Conservation (phyloP, 179 eudicot species). For the Vitellaria paradoxa region DNA sequence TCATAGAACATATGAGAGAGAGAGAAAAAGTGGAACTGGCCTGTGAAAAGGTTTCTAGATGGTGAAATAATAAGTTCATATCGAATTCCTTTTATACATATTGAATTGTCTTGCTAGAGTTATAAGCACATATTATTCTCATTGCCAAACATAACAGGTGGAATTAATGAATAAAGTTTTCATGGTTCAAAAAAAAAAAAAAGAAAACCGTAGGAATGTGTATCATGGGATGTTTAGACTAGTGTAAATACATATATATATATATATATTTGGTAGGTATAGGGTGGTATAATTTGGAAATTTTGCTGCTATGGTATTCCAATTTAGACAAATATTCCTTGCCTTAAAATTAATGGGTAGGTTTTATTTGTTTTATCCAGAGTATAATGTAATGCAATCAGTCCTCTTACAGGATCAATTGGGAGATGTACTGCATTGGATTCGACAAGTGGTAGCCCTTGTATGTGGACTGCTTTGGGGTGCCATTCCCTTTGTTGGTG, state of each 20-base stretch:
- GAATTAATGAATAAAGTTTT: neutral
- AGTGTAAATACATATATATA: too few relatives aligned
- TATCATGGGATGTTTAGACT: neutral
- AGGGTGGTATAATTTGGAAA: neutral
- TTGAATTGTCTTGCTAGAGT: neutral
- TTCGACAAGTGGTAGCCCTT: conserved; percentile 72
- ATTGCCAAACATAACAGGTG: neutral
- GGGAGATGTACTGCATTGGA: conserved; percentile 95
- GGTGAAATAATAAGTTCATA: neutral
- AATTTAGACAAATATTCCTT: neutral
- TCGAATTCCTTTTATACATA: too few relatives aligned
- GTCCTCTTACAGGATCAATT: conserved; percentile 70
- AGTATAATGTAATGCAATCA: neutral
- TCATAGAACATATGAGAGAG: neutral
- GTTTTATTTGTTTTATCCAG: neutral
- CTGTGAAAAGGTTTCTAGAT: neutral
- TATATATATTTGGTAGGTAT: too few relatives aligned
- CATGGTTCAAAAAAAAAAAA: neutral
- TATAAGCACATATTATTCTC: neutral
- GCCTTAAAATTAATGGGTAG: neutral
- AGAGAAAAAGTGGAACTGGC: neutral
- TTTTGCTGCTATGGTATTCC: neutral
- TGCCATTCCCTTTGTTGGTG: conserved; percentile 91
- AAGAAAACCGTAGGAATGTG: neutral
- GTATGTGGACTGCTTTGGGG: conserved; percentile 86